Conservation (phyloP, 495 filamentous ascomycete genomes). For the Hypoxylon perforatum region DNA sequence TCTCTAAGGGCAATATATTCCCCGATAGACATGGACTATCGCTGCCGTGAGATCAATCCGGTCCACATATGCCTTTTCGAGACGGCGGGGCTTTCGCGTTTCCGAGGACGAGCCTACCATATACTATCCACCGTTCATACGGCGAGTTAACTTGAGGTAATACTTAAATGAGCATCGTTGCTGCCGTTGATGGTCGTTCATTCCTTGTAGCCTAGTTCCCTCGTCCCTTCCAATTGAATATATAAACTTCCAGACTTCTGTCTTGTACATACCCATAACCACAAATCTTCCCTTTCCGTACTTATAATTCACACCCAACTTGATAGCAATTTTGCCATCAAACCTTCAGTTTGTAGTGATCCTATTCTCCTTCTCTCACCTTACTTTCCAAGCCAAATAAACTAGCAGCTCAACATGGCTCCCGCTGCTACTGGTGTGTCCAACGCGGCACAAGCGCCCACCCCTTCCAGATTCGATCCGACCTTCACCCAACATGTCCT, state of each 20-base stretch:
- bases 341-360: neutral
- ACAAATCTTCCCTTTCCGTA: neutral
- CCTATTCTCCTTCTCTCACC: slow-evolving; percentile 12
- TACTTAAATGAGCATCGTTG: slow-evolving; percentile 21
- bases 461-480: slow-evolving; percentile 68
- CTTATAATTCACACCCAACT: neutral
- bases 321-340: neutral
- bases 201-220: slow-evolving; percentile 5
- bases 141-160: slow-evolving; percentile 12
- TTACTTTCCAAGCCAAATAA: slow-evolving; percentile 20
- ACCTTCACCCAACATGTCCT: slow-evolving; percentile 80
- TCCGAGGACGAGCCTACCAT: slow-evolving; percentile 30
- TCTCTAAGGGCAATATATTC: slow-evolving; percentile 45
- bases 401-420: slow-evolving; percentile 29
- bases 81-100: slow-evolving; percentile 41
- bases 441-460: slow-evolving; percentile 38
- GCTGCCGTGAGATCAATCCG: slow-evolving; percentile 45
- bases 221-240: slow-evolving; percentile 5
- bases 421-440: slow-evolving; percentile 30
- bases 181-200: slow-evolving; percentile 11
- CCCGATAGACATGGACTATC: slow-evolving; percentile 36
- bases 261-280: slow-evolving; percentile 21
- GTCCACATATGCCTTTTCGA: slow-evolving; percentile 39
- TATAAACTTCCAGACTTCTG: slow-evolving; percentile 9
- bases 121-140: slow-evolving; percentile 35